Evolutionary conservation across 306 rosid genomes (phyloP).

Genomic region (Corylus heterophylla): DNA sequence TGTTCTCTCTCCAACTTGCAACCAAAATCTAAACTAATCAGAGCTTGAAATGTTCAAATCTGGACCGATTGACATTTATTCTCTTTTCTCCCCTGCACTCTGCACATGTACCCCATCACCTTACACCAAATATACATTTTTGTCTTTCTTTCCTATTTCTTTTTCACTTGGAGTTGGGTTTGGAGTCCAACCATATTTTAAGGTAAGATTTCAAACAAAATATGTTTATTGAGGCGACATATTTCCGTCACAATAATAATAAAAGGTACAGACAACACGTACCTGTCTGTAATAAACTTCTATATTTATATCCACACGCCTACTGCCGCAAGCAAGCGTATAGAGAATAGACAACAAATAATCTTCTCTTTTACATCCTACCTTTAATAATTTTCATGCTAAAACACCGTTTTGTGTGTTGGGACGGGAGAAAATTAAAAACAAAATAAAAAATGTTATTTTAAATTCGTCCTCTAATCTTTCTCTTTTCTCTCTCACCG

Average conservation of each 20-base stretch:
- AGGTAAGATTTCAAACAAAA: too few relatives aligned
- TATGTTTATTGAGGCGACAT: too few relatives aligned
- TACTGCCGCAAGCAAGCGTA: not conserved
- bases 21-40: not conserved
- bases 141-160: not conserved
- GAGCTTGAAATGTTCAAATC: not conserved
- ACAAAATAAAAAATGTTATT: not conserved
- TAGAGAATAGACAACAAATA: not conserved
- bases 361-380: not conserved
- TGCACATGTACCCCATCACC: not conserved
- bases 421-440: not conserved
- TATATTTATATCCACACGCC: not conserved
- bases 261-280: too few relatives aligned
- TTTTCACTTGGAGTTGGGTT: not conserved
- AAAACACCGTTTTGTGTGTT: not conserved
- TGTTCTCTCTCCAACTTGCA: not conserved
- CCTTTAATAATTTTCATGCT: conserved; percentile 12
- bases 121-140: not conserved
- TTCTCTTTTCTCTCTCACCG: not conserved
- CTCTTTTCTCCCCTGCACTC: not conserved
- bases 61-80: conserved; percentile 34
- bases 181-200: not conserved
- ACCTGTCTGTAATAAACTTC: too few relatives aligned
- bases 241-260: too few relatives aligned
- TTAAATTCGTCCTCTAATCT: not conserved